Conservation (phyloP, 73 alveolate genomes). For the Tetrahymena elliotti region DNA sequence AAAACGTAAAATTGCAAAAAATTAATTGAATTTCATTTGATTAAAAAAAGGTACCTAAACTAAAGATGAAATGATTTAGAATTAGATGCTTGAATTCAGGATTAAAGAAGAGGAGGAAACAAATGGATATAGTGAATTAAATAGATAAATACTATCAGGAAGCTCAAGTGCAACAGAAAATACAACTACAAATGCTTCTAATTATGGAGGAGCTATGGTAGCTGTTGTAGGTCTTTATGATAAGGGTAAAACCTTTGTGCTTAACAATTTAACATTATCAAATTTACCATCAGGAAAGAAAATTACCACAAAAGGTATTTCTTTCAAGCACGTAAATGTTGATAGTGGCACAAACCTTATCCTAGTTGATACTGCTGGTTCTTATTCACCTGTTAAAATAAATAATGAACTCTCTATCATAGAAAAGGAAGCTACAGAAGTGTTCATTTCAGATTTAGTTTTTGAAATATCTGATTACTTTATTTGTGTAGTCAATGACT, state of each 20-base stretch:
- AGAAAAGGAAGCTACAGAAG: constrained; percentile 44
- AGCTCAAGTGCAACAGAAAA: neutral
- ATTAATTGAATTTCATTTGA: neutral
- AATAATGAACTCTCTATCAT: constrained; percentile 19
- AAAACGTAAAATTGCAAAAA: neutral
- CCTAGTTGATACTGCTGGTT: constrained; percentile 51
- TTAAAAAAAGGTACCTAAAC: neutral
- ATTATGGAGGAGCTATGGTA: constrained; percentile 36
- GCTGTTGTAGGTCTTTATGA: constrained; percentile 50
- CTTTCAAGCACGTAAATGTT: constrained; percentile 39
- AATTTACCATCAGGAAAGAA: constrained; percentile 45
- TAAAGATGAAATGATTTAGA: neutral
- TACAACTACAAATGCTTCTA: neutral
- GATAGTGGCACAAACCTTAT: constrained; percentile 40
- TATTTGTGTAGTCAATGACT: constrained; percentile 51
- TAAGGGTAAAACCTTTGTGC: constrained; percentile 52
- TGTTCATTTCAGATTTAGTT: constrained; percentile 23
- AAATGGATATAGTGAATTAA: constrained; percentile 13
- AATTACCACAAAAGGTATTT: constrained; percentile 41
- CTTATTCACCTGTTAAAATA: constrained; percentile 38
- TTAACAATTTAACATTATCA: constrained; percentile 22
- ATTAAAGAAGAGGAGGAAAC: constrained; percentile 2
- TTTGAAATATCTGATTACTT: constrained; percentile 45
- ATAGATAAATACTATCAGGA: neutral
- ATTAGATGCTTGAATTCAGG: neutral